These are phyloP conservation scores for Paramecium bursaria DNA, from an alignment of 73 alveolate species.

Conservation along the genomic window DNA sequence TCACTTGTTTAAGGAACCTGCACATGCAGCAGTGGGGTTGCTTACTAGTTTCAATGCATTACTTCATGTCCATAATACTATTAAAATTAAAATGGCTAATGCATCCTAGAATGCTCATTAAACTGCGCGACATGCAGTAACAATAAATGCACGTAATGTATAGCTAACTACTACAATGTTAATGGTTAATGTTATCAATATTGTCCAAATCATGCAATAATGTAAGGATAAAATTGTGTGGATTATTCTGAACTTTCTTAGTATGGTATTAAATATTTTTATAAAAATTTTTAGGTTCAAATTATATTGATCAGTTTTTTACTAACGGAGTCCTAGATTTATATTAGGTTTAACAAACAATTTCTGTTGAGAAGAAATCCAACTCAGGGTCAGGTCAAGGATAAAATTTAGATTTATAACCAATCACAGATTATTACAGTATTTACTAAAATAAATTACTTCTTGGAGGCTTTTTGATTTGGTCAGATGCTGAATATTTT, in stretches of 20 bases:
- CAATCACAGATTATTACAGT: too few relatives aligned
- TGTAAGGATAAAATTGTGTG: too few relatives aligned
- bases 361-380: too few relatives aligned
- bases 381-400: too few relatives aligned
- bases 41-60: not conserved
- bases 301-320: too few relatives aligned
- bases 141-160: not conserved
- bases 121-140: not conserved
- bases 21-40: not conserved
- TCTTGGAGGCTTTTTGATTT: slow-evolving; percentile 9
- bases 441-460: not conserved
- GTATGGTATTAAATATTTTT: too few relatives aligned
- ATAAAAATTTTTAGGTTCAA: too few relatives aligned
- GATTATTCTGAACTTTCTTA: too few relatives aligned
- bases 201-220: too few relatives aligned
- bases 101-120: not conserved
- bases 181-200: not conserved
- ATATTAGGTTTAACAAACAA: too few relatives aligned
- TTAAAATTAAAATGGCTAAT: not conserved
- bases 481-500: not conserved
- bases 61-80: not conserved
- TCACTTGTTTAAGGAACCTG: not conserved
- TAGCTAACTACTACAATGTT: not conserved
- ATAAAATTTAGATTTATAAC: too few relatives aligned
- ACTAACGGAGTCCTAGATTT: too few relatives aligned